phyloP scores from a whole-genome alignment of 148 eudicot genomes.

The Talinum fruticosum region DNA sequence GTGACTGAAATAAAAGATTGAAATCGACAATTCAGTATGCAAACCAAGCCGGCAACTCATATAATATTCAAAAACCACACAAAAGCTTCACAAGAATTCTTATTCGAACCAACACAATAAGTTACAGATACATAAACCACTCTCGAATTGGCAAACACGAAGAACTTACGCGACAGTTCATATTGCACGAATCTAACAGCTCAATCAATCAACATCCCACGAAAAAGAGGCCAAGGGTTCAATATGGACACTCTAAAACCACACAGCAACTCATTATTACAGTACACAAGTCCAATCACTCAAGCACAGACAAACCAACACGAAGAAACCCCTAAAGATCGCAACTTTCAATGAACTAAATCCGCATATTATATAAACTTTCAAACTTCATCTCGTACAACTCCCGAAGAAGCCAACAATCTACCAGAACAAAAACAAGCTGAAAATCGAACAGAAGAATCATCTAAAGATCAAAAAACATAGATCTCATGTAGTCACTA shows the following conservation, averaged over 20 bases:
- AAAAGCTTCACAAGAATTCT: not conserved
- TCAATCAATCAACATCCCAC: not conserved
- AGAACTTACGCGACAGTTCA: not conserved
- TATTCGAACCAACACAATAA: not conserved
- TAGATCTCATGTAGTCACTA: not conserved
- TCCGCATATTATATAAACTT: not conserved
- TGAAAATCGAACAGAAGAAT: not conserved
- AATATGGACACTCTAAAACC: not conserved
- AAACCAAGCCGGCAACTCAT: not conserved
- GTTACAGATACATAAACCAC: not conserved
- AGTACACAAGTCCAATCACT: not conserved
- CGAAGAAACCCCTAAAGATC: not conserved
- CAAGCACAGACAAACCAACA: not conserved
- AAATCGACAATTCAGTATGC: not conserved
- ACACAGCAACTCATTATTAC: not conserved
- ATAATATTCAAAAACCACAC: not conserved
- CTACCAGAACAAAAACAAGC: not conserved
- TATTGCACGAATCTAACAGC: not conserved
- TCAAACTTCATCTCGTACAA: not conserved
- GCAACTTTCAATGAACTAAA: not conserved
- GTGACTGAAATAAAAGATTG: not conserved
- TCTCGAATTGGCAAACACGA: not conserved
- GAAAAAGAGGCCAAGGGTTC: not conserved
- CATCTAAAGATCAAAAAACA: not conserved
- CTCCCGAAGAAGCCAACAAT: not conserved